Evolutionary conservation across 345 rosid genomes (phyloP).

Genomic region (Aethionema arabicum): DNA sequence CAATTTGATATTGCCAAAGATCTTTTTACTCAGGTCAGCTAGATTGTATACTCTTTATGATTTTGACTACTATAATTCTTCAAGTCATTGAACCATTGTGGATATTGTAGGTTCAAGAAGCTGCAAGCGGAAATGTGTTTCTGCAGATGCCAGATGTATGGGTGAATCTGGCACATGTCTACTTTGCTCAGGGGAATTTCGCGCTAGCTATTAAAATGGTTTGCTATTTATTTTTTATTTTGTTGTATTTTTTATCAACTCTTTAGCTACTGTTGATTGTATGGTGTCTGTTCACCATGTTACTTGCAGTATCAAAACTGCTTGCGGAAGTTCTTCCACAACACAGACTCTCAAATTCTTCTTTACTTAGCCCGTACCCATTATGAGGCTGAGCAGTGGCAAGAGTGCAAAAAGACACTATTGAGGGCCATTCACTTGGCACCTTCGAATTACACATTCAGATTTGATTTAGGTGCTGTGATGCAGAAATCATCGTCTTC

Average conservation of each 20-base stretch:
- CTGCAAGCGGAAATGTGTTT: slow-evolving; percentile 96
- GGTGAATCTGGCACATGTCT: slow-evolving; percentile 97
- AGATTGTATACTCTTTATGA: slow-evolving; percentile 18
- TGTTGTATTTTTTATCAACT: neutral
- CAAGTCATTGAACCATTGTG: slow-evolving; percentile 19
- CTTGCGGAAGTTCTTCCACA: slow-evolving; percentile 83
- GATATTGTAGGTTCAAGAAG: slow-evolving; percentile 84
- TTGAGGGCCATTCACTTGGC: slow-evolving; percentile 90
- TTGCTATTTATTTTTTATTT: slow-evolving; percentile 21
- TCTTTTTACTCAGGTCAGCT: slow-evolving; percentile 78
- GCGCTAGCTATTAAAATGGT: slow-evolving; percentile 98
- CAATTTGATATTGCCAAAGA: slow-evolving; percentile 96
- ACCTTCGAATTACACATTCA: slow-evolving; percentile 88
- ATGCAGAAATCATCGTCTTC: slow-evolving; percentile 98
- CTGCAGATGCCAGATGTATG: slow-evolving; percentile 98
- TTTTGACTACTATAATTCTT: slow-evolving; percentile 21
- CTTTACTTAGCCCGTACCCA: slow-evolving; percentile 93
- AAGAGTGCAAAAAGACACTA: slow-evolving; percentile 95
- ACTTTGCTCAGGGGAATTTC: slow-evolving; percentile 95
- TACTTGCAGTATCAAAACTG: slow-evolving; percentile 91
- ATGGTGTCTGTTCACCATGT: slow-evolving; percentile 12
- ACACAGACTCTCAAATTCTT: slow-evolving; percentile 89
- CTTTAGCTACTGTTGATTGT: slow-evolving; percentile 11
- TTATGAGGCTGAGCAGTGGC: slow-evolving; percentile 99
- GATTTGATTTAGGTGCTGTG: slow-evolving; percentile 97